These are phyloP conservation scores for Alternaria panax DNA, from an alignment of 2,329 filamentous ascomycete genomes.

Conservation along the genomic window DNA sequence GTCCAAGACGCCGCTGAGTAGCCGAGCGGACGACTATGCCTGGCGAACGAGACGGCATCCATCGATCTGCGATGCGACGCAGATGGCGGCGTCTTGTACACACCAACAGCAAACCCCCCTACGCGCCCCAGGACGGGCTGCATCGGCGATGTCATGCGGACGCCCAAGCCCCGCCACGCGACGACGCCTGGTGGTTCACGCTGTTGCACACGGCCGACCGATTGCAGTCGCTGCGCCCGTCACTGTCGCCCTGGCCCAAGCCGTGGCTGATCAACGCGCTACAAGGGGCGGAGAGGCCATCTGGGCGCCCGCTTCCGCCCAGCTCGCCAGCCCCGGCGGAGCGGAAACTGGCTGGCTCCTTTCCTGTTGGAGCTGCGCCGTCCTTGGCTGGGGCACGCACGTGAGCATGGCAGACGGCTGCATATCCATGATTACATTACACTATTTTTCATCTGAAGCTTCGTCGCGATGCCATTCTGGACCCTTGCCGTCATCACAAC, in stretches of 20 bases:
- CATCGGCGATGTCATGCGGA: constrained; percentile 9
- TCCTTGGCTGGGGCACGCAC: neutral
- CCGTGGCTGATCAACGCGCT: constrained; percentile 1
- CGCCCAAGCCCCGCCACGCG: neutral
- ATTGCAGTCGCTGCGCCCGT: neutral
- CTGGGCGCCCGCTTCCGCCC: constrained; percentile 17
- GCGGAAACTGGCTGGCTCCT: constrained; percentile 5
- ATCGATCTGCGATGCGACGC: constrained; percentile 16
- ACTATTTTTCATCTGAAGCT: constrained; percentile 1
- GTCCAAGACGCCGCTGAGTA: neutral
- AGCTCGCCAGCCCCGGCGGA: neutral
- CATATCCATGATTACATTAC: constrained; percentile 2
- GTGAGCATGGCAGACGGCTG: neutral
- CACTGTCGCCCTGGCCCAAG: neutral
- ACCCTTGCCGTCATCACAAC: constrained; percentile 9
- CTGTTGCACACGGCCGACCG: neutral
- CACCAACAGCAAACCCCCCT: constrained; percentile 4
- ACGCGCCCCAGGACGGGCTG: neutral
- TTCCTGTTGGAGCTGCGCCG: neutral
- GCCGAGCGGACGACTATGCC: neutral
- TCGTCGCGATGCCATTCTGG: constrained; percentile 1
- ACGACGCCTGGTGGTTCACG: neutral
- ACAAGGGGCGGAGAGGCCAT: constrained; percentile 21
- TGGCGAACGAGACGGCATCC: neutral
- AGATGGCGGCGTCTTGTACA: constrained; percentile 5